A percentile compares a stretch with the other conserved stretches of the same genome.
These are phyloP conservation scores for Suhomyces panamericanus DNA, from an alignment of 1,139 yeast species.

Conservation along the genomic window DNA sequence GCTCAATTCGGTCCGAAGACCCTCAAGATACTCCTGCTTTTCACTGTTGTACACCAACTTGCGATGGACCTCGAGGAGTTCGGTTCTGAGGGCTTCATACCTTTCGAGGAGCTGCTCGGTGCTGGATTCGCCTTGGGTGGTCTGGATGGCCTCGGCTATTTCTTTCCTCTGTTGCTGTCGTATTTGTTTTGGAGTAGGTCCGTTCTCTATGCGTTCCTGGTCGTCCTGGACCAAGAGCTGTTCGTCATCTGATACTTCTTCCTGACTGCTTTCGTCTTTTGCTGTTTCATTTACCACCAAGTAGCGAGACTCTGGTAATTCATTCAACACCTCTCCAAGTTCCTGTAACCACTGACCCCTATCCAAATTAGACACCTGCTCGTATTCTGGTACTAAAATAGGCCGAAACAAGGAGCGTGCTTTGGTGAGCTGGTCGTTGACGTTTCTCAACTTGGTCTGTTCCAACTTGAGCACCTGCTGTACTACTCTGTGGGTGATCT, in stretches of 20 bases:
- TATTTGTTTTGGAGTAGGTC: neutral
- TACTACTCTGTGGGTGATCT: conserved; percentile 37
- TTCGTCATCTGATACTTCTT: conserved; percentile 1
- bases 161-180: conserved; percentile 1
- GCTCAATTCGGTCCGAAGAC: conserved; percentile 19
- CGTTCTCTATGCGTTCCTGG: conserved; percentile 3
- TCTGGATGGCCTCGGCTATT: conserved; percentile 1
- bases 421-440: conserved; percentile 29
- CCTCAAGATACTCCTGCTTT: conserved; percentile 30
- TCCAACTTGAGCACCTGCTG: conserved; percentile 41
- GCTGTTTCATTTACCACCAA: conserved; percentile 18
- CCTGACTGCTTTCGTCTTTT: conserved; percentile 7
- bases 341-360: conserved; percentile 17
- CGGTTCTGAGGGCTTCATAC: conserved; percentile 27
- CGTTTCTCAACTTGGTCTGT: conserved; percentile 27
- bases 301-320: conserved; percentile 38
- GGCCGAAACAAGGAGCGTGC: conserved; percentile 30
- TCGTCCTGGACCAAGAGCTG: conserved; percentile 8
- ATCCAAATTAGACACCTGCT: conserved; percentile 15
- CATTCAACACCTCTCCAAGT: conserved; percentile 27
- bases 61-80: conserved; percentile 21
- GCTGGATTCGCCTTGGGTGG: neutral
- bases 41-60: conserved; percentile 27
- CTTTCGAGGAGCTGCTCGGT: conserved; percentile 17
- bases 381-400: conserved; percentile 29